Evolutionary conservation across 345 rosid species (phyloP), one percentile per base, ranked within the genome.

Genomic region (Hevea brasiliensis): DNA sequence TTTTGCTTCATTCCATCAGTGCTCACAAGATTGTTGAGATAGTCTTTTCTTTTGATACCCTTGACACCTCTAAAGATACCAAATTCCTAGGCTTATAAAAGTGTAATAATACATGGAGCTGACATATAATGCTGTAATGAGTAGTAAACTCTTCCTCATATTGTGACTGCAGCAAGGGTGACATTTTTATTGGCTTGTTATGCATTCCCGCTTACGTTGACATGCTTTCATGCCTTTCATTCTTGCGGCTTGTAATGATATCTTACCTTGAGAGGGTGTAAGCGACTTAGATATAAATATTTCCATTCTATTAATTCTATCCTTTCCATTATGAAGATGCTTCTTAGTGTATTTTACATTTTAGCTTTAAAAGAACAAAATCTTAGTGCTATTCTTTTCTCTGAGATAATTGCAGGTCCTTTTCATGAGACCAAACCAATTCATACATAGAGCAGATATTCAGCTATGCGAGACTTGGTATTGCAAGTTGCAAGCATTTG

Each of bases 351-450:
- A 55, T 18, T 9, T 2, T 6, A 27, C 12, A 11, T 15, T n/a
- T 42, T 8, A 6, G 42, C 42, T 2, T 44, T 4, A 17, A 18
- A 37, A 1, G 1, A 7, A 61, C 10, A 41, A 21, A 29, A 23
- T 53, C 50, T 26, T 27, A 26, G 5, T 77, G 21, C 20, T 27
- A 23, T 12, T 32, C 3, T 32, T 65, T 62, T 67, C 27, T 55
- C 44, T 44, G 65, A 72, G 37, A 29, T 40, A 37, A 8, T 3
- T 3, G 60, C 64, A 71, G 63, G 59, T 81, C 27, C 26, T 44
- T 15, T 40, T 41, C 11, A 18, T 21, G 51, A 70, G 63, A 24
- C 6, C 44, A 32, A n/a, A n/a, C n/a, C n/a, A n/a, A n/a, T n/a
- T n/a, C n/a, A n/a, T n/a, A n/a, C n/a, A n/a, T n/a, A n/a, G n/a